phyloP scores from a whole-genome alignment of 2,329 filamentous ascomycete species.

The Colletotrichum australisinense region DNA sequence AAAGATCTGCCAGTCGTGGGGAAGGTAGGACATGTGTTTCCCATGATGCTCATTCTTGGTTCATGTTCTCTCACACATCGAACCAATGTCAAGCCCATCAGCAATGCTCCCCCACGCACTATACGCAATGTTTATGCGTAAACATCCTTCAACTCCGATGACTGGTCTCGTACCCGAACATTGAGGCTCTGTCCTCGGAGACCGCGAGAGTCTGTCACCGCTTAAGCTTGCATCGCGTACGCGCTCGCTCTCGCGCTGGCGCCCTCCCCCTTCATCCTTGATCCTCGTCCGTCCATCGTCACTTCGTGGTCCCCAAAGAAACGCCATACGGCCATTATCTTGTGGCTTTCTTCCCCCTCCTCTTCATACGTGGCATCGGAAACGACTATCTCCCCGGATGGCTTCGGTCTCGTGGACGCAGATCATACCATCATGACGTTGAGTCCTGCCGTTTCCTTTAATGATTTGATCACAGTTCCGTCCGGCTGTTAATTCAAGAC shows the following conservation, averaged over 20 bases:
- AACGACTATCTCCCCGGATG: neutral
- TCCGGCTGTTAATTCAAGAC: neutral
- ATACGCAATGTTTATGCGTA: neutral
- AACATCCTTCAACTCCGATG: neutral
- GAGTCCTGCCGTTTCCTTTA: neutral
- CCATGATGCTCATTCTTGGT: neutral
- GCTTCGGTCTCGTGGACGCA: conserved; percentile 1
- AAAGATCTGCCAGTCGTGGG: neutral
- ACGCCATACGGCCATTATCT: neutral
- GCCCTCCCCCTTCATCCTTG: neutral
- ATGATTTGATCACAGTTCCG: neutral
- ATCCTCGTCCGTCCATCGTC: neutral
- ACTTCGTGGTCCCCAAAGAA: neutral
- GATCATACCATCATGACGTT: conserved; percentile 14
- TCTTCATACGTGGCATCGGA: neutral
- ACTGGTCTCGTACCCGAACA: neutral
- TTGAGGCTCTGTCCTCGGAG: conserved; percentile 5
- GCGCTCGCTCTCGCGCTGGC: too few relatives aligned
- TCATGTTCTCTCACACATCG: neutral
- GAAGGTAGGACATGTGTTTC: neutral
- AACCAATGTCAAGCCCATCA: neutral
- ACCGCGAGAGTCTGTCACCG: neutral
- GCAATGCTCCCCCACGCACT: neutral
- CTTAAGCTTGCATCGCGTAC: neutral
- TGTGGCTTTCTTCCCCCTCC: neutral